phyloP scores from a whole-genome alignment of 352 stramenopile species.

The Phytophthora sp. region DNA sequence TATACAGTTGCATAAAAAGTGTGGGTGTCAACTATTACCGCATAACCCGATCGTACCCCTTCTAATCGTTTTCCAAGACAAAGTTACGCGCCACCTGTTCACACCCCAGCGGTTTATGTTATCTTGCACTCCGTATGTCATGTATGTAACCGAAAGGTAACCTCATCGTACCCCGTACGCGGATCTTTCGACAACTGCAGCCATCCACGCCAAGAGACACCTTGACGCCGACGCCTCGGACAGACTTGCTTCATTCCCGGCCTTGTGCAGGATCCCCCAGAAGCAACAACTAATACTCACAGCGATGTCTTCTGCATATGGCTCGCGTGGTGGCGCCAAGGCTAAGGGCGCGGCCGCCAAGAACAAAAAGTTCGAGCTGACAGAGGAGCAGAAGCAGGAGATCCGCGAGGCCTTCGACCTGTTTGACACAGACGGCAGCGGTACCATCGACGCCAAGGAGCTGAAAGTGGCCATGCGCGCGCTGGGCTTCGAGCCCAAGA shows the following conservation, averaged over 20 bases:
- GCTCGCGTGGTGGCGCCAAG: constrained; percentile 64
- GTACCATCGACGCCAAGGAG: constrained; percentile 95
- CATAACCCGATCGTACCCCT: background rate
- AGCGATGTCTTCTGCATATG: constrained; percentile 74
- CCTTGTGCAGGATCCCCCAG: background rate
- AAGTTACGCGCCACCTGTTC: constrained; percentile 6
- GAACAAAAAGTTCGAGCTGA: constrained; percentile 90
- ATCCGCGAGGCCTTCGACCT: constrained; percentile 96
- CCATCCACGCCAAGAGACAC: constrained; percentile 16
- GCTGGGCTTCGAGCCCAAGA: constrained; percentile 97
- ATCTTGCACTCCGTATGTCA: constrained; percentile 15
- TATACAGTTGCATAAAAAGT: too few relatives aligned
- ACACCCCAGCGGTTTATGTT: background rate
- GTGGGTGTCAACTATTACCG: too few relatives aligned
- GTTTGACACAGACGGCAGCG: constrained; percentile 96
- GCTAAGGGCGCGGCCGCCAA: constrained; percentile 73
- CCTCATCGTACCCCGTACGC: too few relatives aligned
- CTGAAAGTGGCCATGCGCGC: constrained; percentile 96
- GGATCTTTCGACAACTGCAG: constrained; percentile 25
- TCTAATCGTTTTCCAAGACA: background rate
- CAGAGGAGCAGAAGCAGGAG: constrained; percentile 95
- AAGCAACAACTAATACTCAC: too few relatives aligned
- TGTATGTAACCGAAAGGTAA: too few relatives aligned
- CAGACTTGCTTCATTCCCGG: constrained; percentile 4
- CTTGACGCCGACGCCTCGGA: background rate